Evolutionary conservation across 2,329 filamentous ascomycete species (phyloP).

Genomic region (Diaporthe vaccinii): DNA sequence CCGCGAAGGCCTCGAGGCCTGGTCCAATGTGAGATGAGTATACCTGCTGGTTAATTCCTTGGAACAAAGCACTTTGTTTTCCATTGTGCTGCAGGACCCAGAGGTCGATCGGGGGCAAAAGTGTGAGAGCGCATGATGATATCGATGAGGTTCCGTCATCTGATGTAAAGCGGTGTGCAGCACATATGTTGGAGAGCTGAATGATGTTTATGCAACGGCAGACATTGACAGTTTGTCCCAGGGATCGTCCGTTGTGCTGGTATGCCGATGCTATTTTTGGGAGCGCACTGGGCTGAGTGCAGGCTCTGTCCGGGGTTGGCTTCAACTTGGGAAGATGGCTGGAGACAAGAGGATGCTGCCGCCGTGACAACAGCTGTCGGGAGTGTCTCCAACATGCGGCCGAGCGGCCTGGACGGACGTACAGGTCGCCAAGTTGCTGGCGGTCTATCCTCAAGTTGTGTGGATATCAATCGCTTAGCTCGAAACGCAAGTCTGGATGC

Average conservation of each 20-base stretch:
- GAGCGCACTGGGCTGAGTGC: neutral
- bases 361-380: neutral
- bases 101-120: conserved; percentile 1
- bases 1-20: conserved; percentile 2
- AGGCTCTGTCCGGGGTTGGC: neutral
- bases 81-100: neutral
- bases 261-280: conserved; percentile 26
- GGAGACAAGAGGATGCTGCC: neutral
- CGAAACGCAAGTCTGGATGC: conserved; percentile 4
- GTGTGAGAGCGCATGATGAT: neutral
- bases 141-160: conserved; percentile 22
- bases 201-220: conserved; percentile 18
- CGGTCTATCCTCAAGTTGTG: neutral
- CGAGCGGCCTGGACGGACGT: neutral
- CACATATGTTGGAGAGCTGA: conserved; percentile 3
- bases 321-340: neutral
- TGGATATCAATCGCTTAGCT: conserved; percentile 5
- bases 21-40: neutral
- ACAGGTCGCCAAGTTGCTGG: neutral
- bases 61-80: conserved; percentile 15
- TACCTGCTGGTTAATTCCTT: neutral
- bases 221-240: conserved; percentile 30
- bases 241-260: conserved; percentile 21
- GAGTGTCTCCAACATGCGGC: neutral
- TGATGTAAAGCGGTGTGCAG: conserved; percentile 19